These are phyloP conservation scores for Rhamnella rubrinervis DNA, from an alignment of 331 rosid genomes.

Conservation along the genomic window DNA sequence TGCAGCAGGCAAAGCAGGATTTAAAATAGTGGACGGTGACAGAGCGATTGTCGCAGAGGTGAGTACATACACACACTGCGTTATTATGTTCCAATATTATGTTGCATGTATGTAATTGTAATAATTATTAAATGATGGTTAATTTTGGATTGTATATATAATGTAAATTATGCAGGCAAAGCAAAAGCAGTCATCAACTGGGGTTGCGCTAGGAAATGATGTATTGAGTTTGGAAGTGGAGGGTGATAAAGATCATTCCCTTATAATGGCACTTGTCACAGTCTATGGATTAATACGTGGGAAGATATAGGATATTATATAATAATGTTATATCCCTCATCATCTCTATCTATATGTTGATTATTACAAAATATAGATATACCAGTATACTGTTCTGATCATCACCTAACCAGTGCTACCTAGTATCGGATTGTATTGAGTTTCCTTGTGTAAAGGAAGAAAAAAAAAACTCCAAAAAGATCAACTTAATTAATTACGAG, in stretches of 20 bases:
- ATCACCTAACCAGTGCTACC: no score
- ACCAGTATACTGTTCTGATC: no score
- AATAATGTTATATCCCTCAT: no score
- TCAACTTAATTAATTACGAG: no score
- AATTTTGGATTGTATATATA: neutral
- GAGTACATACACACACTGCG: neutral
- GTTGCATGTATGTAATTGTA: neutral
- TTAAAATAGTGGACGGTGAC: slow-evolving; percentile 45
- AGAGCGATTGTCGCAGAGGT: slow-evolving; percentile 77
- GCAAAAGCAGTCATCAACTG: slow-evolving; percentile 49
- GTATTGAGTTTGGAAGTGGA: slow-evolving; percentile 63
- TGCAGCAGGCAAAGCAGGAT: slow-evolving; percentile 41
- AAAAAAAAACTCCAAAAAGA: no score
- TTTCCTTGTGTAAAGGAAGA: no score
- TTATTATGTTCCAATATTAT: neutral
- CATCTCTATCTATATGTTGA: no score
- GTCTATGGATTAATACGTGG: slow-evolving; percentile 70
- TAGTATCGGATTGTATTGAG: no score
- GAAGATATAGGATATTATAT: slow-evolving; percentile 31
- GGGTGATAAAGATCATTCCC: slow-evolving; percentile 59
- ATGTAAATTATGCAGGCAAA: slow-evolving; percentile 49
- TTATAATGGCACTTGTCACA: slow-evolving; percentile 63
- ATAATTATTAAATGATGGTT: neutral
- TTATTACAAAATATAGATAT: no score
- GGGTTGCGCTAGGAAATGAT: slow-evolving; percentile 66